phyloP scores from a whole-genome alignment of 2,329 filamentous ascomycete genomes.

The Colletotrichum orbiculare region DNA sequence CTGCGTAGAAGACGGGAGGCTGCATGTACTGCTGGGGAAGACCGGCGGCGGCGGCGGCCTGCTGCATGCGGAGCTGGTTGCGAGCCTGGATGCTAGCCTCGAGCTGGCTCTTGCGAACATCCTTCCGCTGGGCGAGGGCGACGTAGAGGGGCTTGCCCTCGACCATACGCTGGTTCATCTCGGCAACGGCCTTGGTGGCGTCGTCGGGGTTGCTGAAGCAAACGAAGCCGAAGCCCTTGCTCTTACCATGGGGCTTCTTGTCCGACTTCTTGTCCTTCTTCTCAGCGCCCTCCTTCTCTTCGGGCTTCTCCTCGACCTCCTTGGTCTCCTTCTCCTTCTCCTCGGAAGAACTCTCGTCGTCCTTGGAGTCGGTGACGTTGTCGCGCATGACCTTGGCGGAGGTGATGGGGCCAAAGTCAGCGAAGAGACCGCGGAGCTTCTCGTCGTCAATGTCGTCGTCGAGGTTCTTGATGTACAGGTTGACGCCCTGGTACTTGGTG shows the following conservation, averaged over 20 bases:
- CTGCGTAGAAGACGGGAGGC: conserved; percentile 91
- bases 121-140: conserved; percentile 98
- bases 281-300: conserved; percentile 63
- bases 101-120: conserved; percentile 98
- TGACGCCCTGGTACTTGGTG: conserved; percentile 99
- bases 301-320: conserved; percentile 58
- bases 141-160: conserved; percentile 97
- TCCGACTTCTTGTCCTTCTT: conserved; percentile 71
- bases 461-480: conserved; percentile 99
- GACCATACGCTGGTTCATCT: conserved; percentile 99
- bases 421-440: conserved; percentile 94
- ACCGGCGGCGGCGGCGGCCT: conserved; percentile 89
- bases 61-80: conserved; percentile 98
- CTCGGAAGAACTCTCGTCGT: conserved; percentile 64
- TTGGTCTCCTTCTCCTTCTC: conserved; percentile 61
- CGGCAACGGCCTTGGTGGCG: conserved; percentile 97
- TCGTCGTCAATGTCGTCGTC: conserved; percentile 98
- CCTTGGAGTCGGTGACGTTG: conserved; percentile 66
- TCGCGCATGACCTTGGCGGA: conserved; percentile 99
- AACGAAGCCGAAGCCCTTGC: conserved; percentile 99
- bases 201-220: conserved; percentile 99
- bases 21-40: conserved; percentile 91
- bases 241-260: conserved; percentile 84
- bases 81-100: conserved; percentile 99
- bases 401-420: conserved; percentile 92